Conservation (phyloP, 129 eudicot genomes). For the Centrapalus pauciflorus region DNA sequence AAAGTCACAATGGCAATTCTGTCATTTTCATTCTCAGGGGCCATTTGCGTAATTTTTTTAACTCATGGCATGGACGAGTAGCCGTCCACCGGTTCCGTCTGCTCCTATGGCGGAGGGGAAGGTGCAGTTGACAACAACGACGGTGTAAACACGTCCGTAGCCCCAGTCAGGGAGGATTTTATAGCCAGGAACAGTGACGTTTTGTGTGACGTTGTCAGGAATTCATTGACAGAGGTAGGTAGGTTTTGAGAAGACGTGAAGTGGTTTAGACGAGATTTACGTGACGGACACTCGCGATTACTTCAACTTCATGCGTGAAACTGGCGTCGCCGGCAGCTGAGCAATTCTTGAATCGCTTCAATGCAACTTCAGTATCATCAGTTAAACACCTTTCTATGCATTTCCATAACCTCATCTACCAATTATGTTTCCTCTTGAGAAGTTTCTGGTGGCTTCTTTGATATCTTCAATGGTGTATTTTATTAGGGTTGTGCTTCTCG, state of each 20-base stretch:
- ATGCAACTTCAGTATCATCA: conserved; percentile 74
- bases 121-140: conserved; percentile 77
- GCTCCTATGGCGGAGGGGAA: conserved; percentile 35
- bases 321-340: conserved; percentile 78
- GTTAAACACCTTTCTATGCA: conserved; percentile 66
- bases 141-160: conserved; percentile 81
- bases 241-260: conserved; percentile 60
- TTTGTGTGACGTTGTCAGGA: conserved; percentile 12
- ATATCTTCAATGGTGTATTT: conserved; percentile 63
- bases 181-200: conserved; percentile 23
- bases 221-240: conserved; percentile 61
- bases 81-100: conserved; percentile 38
- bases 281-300: conserved; percentile 88
- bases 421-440: conserved; percentile 52
- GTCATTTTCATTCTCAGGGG: too few species aligned
- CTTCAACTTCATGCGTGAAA: conserved; percentile 85
- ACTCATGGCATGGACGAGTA: conserved; percentile 54
- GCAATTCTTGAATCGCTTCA: conserved; percentile 86
- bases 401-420: conserved; percentile 98
- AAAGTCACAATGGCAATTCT: too few species aligned
- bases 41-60: too few species aligned
- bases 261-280: conserved; percentile 84
- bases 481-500: conserved; percentile 51
- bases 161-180: conserved; percentile 86
- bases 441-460: conserved; percentile 65